phyloP scores from a whole-genome alignment of 2,329 filamentous ascomycete species.

The Colletotrichum gloeosporioides region DNA sequence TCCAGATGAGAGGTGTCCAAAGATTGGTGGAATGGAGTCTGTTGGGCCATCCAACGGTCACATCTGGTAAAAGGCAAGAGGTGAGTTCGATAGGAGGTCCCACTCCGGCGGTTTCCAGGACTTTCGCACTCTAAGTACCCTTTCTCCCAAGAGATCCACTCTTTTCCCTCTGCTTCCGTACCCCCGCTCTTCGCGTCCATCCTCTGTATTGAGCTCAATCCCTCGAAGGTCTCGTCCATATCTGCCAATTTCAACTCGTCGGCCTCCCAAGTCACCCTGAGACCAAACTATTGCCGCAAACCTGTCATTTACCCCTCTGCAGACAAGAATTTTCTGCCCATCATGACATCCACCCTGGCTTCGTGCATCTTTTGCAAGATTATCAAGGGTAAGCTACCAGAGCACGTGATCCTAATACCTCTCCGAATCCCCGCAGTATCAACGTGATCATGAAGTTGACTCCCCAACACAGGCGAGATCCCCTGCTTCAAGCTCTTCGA shows the following conservation, averaged over 20 bases:
- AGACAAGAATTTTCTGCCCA: neutral
- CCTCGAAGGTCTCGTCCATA: neutral
- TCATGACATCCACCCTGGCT: slow-evolving; percentile 53
- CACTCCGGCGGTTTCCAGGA: slow-evolving; percentile 47
- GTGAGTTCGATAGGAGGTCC: slow-evolving; percentile 68
- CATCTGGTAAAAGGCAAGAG: slow-evolving; percentile 76
- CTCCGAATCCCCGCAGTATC: neutral
- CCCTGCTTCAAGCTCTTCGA: slow-evolving; percentile 97
- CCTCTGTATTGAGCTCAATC: neutral
- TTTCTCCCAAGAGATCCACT: neutral
- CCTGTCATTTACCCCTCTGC: neutral
- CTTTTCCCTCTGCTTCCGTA: neutral
- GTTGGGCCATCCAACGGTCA: slow-evolving; percentile 59
- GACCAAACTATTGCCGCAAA: neutral
- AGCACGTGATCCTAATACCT: slow-evolving; percentile 8
- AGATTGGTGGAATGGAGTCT: slow-evolving; percentile 46
- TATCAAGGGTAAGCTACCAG: slow-evolving; percentile 72
- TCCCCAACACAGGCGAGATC: slow-evolving; percentile 76
- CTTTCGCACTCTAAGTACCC: slow-evolving; percentile 21
- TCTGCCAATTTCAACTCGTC: neutral
- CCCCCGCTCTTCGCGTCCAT: neutral
- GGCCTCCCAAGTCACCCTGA: neutral
- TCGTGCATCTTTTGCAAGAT: slow-evolving; percentile 98
- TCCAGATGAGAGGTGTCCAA: slow-evolving; percentile 35
- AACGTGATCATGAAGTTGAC: slow-evolving; percentile 14